Conservation (phyloP, 2,329 filamentous ascomycete species). For the Beauveria scarabaeidicola region DNA sequence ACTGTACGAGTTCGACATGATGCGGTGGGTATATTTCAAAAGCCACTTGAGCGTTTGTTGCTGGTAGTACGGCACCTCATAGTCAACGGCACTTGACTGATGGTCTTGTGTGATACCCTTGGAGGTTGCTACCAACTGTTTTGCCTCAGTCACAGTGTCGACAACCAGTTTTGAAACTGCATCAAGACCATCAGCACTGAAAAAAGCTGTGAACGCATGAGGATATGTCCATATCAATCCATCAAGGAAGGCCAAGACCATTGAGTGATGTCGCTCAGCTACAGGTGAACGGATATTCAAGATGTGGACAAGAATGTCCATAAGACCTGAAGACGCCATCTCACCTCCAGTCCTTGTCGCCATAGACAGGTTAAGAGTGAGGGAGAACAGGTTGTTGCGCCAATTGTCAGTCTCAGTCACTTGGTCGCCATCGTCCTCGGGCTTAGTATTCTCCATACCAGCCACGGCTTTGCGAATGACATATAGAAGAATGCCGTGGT, state of each 20-base stretch:
- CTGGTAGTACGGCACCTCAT: slow-evolving; percentile 84
- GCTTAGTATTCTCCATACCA: slow-evolving; percentile 57
- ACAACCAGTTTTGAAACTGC: slow-evolving; percentile 82
- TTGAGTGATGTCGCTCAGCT: slow-evolving; percentile 75
- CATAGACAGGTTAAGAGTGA: slow-evolving; percentile 72
- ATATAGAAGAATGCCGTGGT: slow-evolving; percentile 90
- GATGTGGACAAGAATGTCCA: slow-evolving; percentile 84
- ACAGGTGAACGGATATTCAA: slow-evolving; percentile 73
- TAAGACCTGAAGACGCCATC: slow-evolving; percentile 79
- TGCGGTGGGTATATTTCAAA: slow-evolving; percentile 91
- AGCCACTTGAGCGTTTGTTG: slow-evolving; percentile 91
- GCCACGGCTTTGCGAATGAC: slow-evolving; percentile 84
- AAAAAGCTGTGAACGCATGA: slow-evolving; percentile 76
- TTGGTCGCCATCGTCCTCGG: slow-evolving; percentile 46
- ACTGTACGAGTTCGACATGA: slow-evolving; percentile 70
- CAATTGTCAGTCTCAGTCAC: slow-evolving; percentile 72
- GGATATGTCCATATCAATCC: slow-evolving; percentile 77
- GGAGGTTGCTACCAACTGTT: slow-evolving; percentile 56
- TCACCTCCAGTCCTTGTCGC: slow-evolving; percentile 68
- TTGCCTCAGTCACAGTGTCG: slow-evolving; percentile 64
- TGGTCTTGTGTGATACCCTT: slow-evolving; percentile 59
- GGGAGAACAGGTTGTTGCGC: slow-evolving; percentile 82
- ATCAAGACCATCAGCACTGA: slow-evolving; percentile 75
- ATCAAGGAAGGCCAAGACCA: slow-evolving; percentile 80
- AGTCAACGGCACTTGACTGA: slow-evolving; percentile 81